Conservation (phyloP, 176 grass and related monocot genomes). For the Hsuehochloa calcarea region DNA sequence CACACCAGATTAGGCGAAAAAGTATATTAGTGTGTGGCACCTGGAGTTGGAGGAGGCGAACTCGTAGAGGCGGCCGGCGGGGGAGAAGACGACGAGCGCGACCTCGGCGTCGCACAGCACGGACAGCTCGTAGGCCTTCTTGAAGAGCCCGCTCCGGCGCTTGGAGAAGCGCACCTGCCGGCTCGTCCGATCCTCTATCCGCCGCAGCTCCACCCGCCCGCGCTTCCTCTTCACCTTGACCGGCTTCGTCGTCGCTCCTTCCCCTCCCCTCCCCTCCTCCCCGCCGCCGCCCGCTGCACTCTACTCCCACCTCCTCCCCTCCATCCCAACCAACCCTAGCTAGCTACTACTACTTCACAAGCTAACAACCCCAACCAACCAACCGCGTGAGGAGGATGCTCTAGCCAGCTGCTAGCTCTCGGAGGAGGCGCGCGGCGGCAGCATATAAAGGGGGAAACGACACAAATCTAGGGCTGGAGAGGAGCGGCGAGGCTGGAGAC, state of each 20-base stretch:
- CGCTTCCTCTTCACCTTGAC: constrained; percentile 8
- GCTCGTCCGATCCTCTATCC: constrained; percentile 44
- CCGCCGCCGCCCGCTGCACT: neutral
- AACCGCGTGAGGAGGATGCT: neutral
- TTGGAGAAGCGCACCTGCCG: constrained; percentile 67
- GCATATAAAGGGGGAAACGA: neutral
- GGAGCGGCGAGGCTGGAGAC: neutral
- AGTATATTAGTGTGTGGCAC: neutral
- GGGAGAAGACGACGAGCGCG: constrained; percentile 60
- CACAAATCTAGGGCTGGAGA: neutral
- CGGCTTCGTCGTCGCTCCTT: neutral
- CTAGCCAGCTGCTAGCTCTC: neutral
- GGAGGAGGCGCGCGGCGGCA: neutral
- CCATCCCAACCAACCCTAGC: neutral
- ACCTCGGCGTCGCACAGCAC: constrained; percentile 63
- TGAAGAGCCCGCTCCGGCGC: constrained; percentile 52
- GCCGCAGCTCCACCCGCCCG: constrained; percentile 32
- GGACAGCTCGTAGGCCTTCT: constrained; percentile 62
- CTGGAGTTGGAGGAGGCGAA: constrained; percentile 19
- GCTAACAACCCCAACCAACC: neutral
- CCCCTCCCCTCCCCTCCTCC: neutral
- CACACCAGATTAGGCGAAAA: neutral
- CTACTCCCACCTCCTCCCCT: neutral
- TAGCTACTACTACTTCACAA: neutral
- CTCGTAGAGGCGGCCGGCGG: constrained; percentile 40